phyloP scores from a whole-genome alignment of 2,329 filamentous ascomycete species.

The Talaromyces sp. region DNA sequence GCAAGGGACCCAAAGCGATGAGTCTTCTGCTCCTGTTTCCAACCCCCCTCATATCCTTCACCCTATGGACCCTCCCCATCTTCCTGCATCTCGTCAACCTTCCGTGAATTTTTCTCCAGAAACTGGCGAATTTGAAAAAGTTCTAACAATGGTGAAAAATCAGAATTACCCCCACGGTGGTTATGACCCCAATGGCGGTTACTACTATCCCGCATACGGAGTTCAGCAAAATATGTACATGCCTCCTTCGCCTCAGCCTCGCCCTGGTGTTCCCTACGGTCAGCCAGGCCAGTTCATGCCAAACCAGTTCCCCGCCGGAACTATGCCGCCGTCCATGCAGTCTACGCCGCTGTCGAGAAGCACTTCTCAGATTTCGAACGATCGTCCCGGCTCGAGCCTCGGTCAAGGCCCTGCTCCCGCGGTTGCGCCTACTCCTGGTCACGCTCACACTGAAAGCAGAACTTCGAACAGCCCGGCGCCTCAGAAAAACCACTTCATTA shows the following conservation, averaged over 20 bases:
- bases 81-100: constrained; percentile 1
- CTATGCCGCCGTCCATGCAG: constrained; percentile 52
- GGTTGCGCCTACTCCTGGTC: constrained; percentile 51
- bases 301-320: constrained; percentile 50
- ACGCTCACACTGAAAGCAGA: constrained; percentile 54
- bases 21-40: not conserved
- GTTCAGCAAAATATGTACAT: constrained; percentile 44
- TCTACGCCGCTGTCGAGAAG: constrained; percentile 75
- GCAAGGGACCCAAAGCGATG: constrained; percentile 28
- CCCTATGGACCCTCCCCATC: constrained; percentile 29
- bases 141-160: constrained; percentile 65
- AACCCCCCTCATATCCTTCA: not conserved
- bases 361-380: constrained; percentile 73
- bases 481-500: constrained; percentile 62
- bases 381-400: constrained; percentile 61
- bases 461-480: constrained; percentile 58
- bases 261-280: constrained; percentile 51
- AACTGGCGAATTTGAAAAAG: constrained; percentile 68
- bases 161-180: constrained; percentile 61
- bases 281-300: constrained; percentile 52
- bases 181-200: constrained; percentile 48
- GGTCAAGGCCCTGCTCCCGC: constrained; percentile 56
- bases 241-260: constrained; percentile 48
- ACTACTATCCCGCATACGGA: constrained; percentile 45
- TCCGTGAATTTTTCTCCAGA: constrained; percentile 65